Percentiles rank a stretch among this genome's conserved stretches.
phyloP scores from a whole-genome alignment of 352 stramenopile genomes.

The Phytopythium montanum region DNA sequence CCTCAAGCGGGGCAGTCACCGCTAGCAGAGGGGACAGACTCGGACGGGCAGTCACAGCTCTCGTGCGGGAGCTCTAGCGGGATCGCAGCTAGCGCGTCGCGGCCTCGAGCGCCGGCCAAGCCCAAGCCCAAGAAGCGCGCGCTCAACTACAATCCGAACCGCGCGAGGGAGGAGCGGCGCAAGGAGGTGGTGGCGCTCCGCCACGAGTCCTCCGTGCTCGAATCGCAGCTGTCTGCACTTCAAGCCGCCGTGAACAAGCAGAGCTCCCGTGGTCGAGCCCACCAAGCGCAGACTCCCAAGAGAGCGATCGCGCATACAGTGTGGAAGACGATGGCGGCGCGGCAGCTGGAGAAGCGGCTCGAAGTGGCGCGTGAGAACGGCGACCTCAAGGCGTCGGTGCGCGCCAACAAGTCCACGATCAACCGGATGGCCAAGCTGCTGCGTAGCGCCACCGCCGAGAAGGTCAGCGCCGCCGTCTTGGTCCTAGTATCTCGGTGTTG shows the following conservation, averaged over 20 bases:
- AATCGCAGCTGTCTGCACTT: not conserved
- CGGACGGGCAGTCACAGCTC: not conserved
- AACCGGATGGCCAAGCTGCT: not conserved
- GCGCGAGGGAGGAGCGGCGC: conserved; percentile 27
- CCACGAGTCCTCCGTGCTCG: not conserved
- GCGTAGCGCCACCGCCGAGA: not conserved
- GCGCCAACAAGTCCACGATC: not conserved
- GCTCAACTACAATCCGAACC: conserved; percentile 36
- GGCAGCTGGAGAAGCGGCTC: not conserved
- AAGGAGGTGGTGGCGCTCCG: conserved; percentile 29
- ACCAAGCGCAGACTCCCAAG: not conserved
- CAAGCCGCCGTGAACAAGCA: not conserved
- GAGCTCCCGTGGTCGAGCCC: not conserved
- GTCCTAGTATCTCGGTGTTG: not conserved
- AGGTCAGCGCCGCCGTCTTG: not conserved
- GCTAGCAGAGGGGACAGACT: not conserved
- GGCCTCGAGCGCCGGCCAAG: not conserved
- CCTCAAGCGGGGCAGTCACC: not conserved
- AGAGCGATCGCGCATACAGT: not conserved
- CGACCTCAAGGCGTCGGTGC: not conserved
- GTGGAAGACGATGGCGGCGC: conserved; percentile 1
- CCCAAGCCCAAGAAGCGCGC: conserved; percentile 8
- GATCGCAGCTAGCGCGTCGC: not conserved
- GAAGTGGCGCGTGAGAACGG: not conserved
- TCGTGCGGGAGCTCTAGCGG: not conserved